These are phyloP conservation scores for Neofusicoccum parvum DNA, from an alignment of 2,329 filamentous ascomycete genomes.

Conservation along the genomic window DNA sequence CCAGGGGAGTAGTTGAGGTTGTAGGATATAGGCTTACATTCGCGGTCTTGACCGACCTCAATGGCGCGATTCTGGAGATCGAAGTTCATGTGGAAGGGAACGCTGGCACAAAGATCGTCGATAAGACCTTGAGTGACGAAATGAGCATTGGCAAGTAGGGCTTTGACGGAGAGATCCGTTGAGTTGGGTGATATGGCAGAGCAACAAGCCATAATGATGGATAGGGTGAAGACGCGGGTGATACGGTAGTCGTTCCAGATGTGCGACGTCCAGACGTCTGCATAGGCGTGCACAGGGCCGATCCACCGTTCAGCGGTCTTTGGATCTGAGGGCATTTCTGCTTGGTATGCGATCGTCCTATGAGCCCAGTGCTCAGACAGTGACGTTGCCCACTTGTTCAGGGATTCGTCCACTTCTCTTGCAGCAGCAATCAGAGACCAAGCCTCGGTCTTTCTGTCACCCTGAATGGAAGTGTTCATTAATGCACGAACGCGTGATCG, in stretches of 20 bases:
- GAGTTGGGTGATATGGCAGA: conserved; percentile 37
- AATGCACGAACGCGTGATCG: conserved; percentile 37
- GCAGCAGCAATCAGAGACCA: conserved; percentile 38
- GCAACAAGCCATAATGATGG: conserved; percentile 41
- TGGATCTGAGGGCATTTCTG: conserved; percentile 33
- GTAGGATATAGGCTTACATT: conserved; percentile 29
- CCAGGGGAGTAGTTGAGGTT: too few relatives aligned
- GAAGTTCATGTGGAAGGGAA: conserved; percentile 43
- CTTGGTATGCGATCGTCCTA: conserved; percentile 34
- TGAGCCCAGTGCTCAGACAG: conserved; percentile 40
- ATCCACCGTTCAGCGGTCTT: conserved; percentile 36
- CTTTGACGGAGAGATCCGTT: conserved; percentile 36
- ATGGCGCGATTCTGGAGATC: conserved; percentile 34
- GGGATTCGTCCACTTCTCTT: conserved; percentile 38
- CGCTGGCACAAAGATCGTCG: conserved; percentile 42
- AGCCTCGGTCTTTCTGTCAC: conserved; percentile 31
- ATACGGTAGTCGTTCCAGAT: conserved; percentile 46
- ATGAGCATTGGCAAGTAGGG: conserved; percentile 28
- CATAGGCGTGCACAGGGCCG: conserved; percentile 43
- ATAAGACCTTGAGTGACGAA: conserved; percentile 41
- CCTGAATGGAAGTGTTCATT: conserved; percentile 26
- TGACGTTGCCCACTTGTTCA: conserved; percentile 40
- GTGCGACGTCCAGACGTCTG: conserved; percentile 41
- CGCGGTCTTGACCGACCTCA: conserved; percentile 35
- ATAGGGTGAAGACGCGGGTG: conserved; percentile 43